These are phyloP conservation scores for Penium margaritaceum DNA, from an alignment of 139 green algal species.

Conservation along the genomic window DNA sequence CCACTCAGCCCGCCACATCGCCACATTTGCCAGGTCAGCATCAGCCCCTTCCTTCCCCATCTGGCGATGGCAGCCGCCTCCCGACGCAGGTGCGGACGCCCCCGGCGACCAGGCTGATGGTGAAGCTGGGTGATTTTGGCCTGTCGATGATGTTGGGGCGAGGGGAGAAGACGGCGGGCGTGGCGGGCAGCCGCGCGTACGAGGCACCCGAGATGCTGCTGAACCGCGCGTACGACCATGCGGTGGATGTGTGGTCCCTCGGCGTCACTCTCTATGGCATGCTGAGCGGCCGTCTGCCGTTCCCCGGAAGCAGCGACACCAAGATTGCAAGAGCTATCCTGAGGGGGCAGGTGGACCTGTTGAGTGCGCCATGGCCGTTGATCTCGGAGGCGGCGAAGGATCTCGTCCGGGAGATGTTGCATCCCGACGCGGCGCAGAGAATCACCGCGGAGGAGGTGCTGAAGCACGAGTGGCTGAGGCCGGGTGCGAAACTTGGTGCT, in stretches of 20 bases:
- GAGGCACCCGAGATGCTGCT: constrained; percentile 15
- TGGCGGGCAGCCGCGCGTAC: not conserved
- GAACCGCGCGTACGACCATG: constrained; percentile 28
- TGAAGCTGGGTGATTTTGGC: constrained; percentile 4
- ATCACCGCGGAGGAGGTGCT: not conserved
- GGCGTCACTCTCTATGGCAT: constrained; percentile 80
- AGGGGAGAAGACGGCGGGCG: not conserved
- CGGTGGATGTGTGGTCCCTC: constrained; percentile 70
- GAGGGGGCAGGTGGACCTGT: not conserved
- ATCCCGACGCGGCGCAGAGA: not conserved
- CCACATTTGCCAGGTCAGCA: not conserved
- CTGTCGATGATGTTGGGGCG: not conserved
- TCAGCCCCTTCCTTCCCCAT: not conserved
- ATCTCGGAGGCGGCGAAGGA: not conserved
- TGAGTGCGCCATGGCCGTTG: not conserved
- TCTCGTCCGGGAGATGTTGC: not conserved
- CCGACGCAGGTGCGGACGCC: not conserved
- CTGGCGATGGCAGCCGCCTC: too few relatives aligned
- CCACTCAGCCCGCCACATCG: not conserved
- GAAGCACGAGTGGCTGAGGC: not conserved
- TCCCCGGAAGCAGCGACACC: constrained; percentile 9
- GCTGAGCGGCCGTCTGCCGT: constrained; percentile 51
- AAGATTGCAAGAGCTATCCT: not conserved
- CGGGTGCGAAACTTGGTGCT: too few relatives aligned
- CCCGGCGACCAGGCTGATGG: not conserved